phyloP scores from a whole-genome alignment of 2,329 filamentous ascomycete species.

The Venturia pyrina region DNA sequence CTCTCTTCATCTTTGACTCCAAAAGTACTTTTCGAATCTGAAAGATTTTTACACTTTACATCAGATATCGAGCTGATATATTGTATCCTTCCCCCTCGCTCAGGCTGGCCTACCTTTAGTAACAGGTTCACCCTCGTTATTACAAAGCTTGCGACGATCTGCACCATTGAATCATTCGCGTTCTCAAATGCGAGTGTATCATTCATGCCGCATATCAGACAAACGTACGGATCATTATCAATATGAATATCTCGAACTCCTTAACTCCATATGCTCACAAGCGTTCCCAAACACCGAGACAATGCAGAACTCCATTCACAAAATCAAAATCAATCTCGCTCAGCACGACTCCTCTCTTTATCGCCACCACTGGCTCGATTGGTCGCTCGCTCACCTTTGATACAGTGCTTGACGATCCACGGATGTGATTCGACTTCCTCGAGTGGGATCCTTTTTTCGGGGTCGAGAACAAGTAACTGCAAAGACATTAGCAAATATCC shows the following conservation, averaged over 20 bases:
- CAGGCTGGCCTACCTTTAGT: neutral
- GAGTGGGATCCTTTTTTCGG: slow-evolving; percentile 82
- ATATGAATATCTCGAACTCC: slow-evolving; percentile 17
- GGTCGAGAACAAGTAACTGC: slow-evolving; percentile 70
- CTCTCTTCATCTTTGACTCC: too few relatives aligned
- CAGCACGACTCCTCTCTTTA: slow-evolving; percentile 8
- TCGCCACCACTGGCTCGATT: slow-evolving; percentile 14
- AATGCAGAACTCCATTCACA: neutral
- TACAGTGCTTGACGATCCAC: slow-evolving; percentile 95
- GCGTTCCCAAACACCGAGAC: neutral
- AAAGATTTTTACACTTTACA: too few relatives aligned
- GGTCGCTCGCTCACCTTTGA: slow-evolving; percentile 30
- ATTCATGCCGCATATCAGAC: neutral
- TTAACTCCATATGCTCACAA: slow-evolving; percentile 13
- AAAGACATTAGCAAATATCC: too few relatives aligned
- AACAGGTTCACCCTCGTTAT: neutral
- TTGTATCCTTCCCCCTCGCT: too few relatives aligned
- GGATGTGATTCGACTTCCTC: slow-evolving; percentile 84
- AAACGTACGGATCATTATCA: neutral
- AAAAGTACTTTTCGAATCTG: too few relatives aligned
- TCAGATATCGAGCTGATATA: too few relatives aligned
- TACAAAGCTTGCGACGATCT: too few relatives aligned
- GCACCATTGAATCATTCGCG: neutral
- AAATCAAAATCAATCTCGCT: neutral
- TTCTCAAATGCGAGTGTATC: neutral